phyloP scores from a whole-genome alignment of 305 asterid species.

The Fraxinus platypoda region DNA sequence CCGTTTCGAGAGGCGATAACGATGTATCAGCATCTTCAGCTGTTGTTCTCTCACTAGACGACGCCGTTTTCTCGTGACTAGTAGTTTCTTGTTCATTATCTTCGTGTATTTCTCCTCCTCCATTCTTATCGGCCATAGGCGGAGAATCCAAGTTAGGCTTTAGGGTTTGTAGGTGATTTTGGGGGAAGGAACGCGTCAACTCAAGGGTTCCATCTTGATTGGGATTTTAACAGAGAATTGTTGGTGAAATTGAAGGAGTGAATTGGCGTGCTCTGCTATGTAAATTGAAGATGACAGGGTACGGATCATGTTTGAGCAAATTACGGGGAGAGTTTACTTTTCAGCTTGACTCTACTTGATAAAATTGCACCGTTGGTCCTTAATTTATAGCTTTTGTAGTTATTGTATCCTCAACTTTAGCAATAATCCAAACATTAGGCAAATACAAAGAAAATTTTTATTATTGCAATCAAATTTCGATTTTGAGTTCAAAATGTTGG shows the following conservation, averaged over 20 bases:
- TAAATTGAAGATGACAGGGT: neutral
- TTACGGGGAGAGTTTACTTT: neutral
- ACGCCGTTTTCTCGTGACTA: slow-evolving; percentile 20
- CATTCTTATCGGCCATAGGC: slow-evolving; percentile 21
- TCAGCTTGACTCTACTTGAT: neutral
- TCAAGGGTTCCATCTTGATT: slow-evolving; percentile 19
- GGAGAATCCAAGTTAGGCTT: neutral
- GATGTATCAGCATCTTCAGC: slow-evolving; percentile 17
- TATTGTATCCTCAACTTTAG: neutral
- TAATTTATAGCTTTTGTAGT: neutral
- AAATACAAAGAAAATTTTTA: neutral
- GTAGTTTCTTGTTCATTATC: slow-evolving; percentile 1
- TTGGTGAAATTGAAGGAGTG: neutral
- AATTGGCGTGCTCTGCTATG: slow-evolving; percentile 1
- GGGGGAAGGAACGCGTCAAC: slow-evolving; percentile 5
- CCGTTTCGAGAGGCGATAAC: neutral
- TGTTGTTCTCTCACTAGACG: slow-evolving; percentile 5
- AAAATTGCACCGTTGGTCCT: neutral
- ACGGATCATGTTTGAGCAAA: neutral
- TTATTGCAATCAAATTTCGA: neutral
- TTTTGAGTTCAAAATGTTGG: neutral
- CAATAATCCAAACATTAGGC: neutral
- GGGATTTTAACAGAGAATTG: neutral
- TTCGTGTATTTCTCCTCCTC: slow-evolving; percentile 12
- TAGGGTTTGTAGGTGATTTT: slow-evolving; percentile 6